Evolutionary conservation across 257 asterid species (phyloP).

Genomic region (Capsicum baccatum): DNA sequence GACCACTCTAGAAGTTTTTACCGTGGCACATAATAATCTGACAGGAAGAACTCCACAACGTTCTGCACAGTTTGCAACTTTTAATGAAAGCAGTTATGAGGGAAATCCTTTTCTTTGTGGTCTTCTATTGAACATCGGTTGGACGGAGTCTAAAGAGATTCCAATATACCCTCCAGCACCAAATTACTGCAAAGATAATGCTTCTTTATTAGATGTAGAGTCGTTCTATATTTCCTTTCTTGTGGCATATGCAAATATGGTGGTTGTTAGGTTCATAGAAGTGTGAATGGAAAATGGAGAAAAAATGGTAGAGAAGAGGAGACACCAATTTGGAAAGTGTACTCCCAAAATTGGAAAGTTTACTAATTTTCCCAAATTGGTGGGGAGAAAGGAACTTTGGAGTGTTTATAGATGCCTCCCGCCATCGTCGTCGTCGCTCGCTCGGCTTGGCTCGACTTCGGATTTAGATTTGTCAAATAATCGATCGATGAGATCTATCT

Average conservation of each 20-base stretch:
- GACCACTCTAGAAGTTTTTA: background rate
- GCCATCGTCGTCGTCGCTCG: no score
- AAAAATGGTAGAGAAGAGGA: no score
- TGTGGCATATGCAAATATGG: background rate
- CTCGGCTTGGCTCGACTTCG: no score
- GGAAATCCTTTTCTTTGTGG: constrained; percentile 26
- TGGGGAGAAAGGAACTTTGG: no score
- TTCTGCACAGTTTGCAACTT: background rate
- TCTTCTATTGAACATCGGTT: background rate
- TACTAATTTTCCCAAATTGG: no score
- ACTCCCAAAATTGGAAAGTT: no score
- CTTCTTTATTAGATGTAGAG: background rate
- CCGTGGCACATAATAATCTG: background rate
- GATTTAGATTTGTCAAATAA: no score
- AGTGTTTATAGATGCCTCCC: no score
- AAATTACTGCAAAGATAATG: background rate
- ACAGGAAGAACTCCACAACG: background rate
- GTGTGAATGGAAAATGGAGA: no score
- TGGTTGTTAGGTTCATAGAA: no score
- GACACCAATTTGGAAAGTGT: no score
- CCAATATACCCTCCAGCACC: background rate
- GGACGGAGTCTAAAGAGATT: background rate
- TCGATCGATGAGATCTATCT: no score
- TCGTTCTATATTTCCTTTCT: constrained; percentile 14
- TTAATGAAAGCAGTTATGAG: constrained; percentile 13